Evolutionary conservation across 176 grass and related monocot genomes (phyloP), one percentile per base, ranked within the genome.

Genomic region (Oryza glumipatula): DNA sequence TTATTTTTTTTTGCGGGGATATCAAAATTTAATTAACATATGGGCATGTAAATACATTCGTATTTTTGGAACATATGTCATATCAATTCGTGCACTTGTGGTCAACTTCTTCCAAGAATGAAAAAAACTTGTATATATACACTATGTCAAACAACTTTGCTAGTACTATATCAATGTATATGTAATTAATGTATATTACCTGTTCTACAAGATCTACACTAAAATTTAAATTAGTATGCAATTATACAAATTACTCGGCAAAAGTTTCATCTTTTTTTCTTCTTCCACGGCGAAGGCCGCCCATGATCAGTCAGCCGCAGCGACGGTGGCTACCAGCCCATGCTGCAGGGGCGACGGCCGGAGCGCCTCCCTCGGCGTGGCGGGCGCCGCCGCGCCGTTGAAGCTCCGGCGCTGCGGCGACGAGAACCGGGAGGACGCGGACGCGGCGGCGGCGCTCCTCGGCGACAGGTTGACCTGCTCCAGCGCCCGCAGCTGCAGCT

Each of bases 381-480:
- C 9, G 21, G 58, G 58, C 19, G 70, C 70, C 4, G 70, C 22
- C 9, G 67, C 65, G 28, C 45, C 13, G 64, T 87, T 87, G 75
- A 90, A 83, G 84, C 74, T 86, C 13, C 67, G 83, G 28, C 83
- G 21, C 46, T 22, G 60, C 3, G 84, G 79, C n/a, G 88, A 88
- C n/a, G 94, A 33, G 45, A 97, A 90, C 61, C 82, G 68, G 73
- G 83, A 48, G 28, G 28, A 28, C 28, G 28, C 28, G 16, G 64
- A 30, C 32, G 33, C 28, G 49, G 19, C 28, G 38, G 69, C n/a
- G 21, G 71, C 45, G 48, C 58, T 70, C 80, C 83, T 84, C 5
- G 94, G 94, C 39, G 94, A 97, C 32, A 97, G 85, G 90, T 85
- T 94, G 15, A 88, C 83, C 81, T 92, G 92, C 73, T 97, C 94